These are phyloP conservation scores for Quercus tomentella DNA, from an alignment of 331 rosid genomes.

Conservation along the genomic window DNA sequence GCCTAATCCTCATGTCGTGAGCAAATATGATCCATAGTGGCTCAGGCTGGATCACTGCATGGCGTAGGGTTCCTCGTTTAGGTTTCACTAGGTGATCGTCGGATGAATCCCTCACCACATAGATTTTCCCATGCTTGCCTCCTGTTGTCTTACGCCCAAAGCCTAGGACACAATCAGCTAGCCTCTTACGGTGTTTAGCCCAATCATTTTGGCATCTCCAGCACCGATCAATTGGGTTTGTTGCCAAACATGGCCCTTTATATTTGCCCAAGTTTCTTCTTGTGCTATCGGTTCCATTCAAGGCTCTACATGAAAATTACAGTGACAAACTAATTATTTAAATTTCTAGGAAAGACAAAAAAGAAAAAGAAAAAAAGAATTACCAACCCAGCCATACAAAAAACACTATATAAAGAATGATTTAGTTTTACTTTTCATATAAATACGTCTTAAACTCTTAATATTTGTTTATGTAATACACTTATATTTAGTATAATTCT, in stretches of 20 bases:
- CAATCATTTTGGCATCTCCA: slow-evolving; percentile 42
- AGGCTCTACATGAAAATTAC: slow-evolving; percentile 2
- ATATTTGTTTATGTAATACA: background rate
- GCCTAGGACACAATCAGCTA: slow-evolving; percentile 29
- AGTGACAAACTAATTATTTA: background rate
- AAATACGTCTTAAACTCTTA: background rate
- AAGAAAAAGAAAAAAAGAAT: background rate
- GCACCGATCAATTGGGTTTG: slow-evolving; percentile 37
- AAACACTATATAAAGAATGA: background rate
- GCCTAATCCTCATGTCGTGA: slow-evolving; percentile 30
- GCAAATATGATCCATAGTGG: slow-evolving; percentile 50
- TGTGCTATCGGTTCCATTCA: background rate
- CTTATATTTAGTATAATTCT: too few relatives aligned
- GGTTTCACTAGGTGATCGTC: slow-evolving; percentile 32
- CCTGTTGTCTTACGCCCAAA: slow-evolving; percentile 33
- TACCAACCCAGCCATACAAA: background rate
- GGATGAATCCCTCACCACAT: slow-evolving; percentile 24
- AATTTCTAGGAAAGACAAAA: background rate
- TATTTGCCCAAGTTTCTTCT: background rate
- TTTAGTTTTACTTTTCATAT: background rate
- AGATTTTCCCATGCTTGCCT: slow-evolving; percentile 22
- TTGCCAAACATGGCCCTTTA: slow-evolving; percentile 13
- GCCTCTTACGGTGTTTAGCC: slow-evolving; percentile 26
- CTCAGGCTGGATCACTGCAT: slow-evolving; percentile 23
- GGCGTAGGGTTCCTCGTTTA: slow-evolving; percentile 38